Base-by-base conservation (phyloP, 1,139 yeast genomes). In the Geotrichum phurueaensis region DNA sequence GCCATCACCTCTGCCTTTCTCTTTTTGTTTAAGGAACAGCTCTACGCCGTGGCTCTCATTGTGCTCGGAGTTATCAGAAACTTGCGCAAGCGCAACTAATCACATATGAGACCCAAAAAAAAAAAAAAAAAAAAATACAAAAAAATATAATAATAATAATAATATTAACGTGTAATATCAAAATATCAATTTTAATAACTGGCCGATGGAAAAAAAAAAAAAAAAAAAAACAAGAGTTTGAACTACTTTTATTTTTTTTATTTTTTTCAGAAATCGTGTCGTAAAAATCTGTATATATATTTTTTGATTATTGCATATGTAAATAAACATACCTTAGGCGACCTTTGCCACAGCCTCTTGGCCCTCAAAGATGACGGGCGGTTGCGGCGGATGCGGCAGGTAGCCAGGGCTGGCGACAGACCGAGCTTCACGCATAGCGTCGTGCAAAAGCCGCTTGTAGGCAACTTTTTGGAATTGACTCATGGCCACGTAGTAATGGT, bases 21-120 rank as follows among this genome's bases (percentile, higher is more conserved):
- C 69, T 92, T 92, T 73, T 89, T 86, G 73, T 91, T 92, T 76
- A 92, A 92, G 76, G 97, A 92, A 73, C 94, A 89, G 73, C 81
- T 91, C 43, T 75, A 71, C 62, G 63, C 73, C 27, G 64, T 72
- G 50, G 76, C 77, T 33, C 53, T 74, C 10, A 62, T 67, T 12
- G 33, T 74, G 47, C 64, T 73, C 45, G 69, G 69, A 2, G 57
- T 73, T 31, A 43, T 71, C 49, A 67, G 73, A 57, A 58, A 54
- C 50, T 49, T 68, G 15, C 63, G 65, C 57, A 56, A 57, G 33
- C 56, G 55, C 45, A 57, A 60, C 12, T 57, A 53, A 47, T 10
- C n/a, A 47, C n/a, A 39, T 4, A 18, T 39, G 6, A 10, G 3
- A 10, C 5, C n/a, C 6, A 39, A 39, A 39, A 39, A 4, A 39